Conservation (phyloP, 106 monocot genomes). For the Narthecium ossifragum region DNA sequence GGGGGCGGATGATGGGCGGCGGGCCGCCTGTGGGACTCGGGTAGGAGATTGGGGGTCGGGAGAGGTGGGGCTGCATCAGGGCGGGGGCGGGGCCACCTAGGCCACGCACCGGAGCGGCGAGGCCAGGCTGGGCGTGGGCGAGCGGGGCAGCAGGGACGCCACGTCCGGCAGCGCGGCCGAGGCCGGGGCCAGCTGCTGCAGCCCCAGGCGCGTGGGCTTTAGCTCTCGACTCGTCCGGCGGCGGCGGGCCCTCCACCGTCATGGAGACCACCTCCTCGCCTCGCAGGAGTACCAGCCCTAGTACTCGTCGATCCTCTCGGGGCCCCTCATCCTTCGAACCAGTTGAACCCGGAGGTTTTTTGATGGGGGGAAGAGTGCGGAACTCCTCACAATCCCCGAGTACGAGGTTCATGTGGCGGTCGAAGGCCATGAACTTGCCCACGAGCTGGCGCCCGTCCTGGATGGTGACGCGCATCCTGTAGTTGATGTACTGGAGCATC, state of each 20-base stretch:
- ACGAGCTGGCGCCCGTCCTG: conserved; percentile 95
- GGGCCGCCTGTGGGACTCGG: too few species aligned
- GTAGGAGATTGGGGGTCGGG: conserved; percentile 61
- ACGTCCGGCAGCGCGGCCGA: conserved; percentile 84
- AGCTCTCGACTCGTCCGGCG: conserved; percentile 68
- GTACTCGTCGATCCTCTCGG: conserved; percentile 84
- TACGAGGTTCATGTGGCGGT: conserved; percentile 99
- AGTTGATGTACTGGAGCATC: conserved; percentile 99
- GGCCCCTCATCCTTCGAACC: too few species aligned
- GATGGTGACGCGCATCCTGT: conserved; percentile 97
- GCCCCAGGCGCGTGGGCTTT: conserved; percentile 34
- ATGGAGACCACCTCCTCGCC: conserved; percentile 95
- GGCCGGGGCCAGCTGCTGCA: conserved; percentile 59
- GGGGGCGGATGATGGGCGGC: conserved; percentile 66
- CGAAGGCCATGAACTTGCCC: conserved; percentile 99
- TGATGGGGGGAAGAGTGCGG: conserved; percentile 70
- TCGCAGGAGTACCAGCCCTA: conserved; percentile 85
- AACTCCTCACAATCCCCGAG: conserved; percentile 99
- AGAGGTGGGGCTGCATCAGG: conserved; percentile 95
- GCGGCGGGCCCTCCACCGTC: conserved; percentile 91
- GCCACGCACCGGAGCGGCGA: conserved; percentile 81
- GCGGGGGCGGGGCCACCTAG: conserved; percentile 86
- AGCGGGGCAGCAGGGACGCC: conserved; percentile 79
- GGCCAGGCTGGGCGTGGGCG: conserved; percentile 86
- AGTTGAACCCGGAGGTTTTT: conserved; percentile 3